Percentiles rank a stretch among this genome's conserved stretches.
Conservation (phyloP, 2,329 filamentous ascomycete species). For the Xylariaceae sp. region DNA sequence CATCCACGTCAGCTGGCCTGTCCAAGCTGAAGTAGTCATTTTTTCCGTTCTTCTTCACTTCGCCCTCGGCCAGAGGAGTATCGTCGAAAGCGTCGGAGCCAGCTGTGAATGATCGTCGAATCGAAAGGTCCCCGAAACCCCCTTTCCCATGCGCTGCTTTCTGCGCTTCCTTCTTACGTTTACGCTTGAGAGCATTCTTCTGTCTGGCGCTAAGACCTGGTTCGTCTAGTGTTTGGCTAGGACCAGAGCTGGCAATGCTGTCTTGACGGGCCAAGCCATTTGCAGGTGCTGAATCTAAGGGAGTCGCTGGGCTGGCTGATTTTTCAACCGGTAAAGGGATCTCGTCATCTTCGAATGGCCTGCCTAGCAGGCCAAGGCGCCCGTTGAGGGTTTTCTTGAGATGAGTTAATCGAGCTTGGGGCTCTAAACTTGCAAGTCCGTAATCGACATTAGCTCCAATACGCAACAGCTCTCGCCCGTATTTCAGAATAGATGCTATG, state of each 20-base stretch:
- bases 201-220: constrained; percentile 82
- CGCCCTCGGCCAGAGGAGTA: constrained; percentile 47
- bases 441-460: constrained; percentile 79
- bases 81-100: constrained; percentile 62
- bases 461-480: constrained; percentile 78
- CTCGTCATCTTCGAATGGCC: constrained; percentile 81
- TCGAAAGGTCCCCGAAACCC: constrained; percentile 80
- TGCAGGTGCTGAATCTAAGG: constrained; percentile 36
- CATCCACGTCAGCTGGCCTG: constrained; percentile 70
- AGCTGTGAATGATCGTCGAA: constrained; percentile 58
- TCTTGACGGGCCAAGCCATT: constrained; percentile 37
- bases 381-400: constrained; percentile 85
- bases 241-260: constrained; percentile 30
- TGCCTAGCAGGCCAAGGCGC: constrained; percentile 78
- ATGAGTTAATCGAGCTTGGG: constrained; percentile 73
- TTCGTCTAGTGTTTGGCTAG: constrained; percentile 54
- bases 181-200: constrained; percentile 89
- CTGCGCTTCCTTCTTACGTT: constrained; percentile 85
- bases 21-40: constrained; percentile 91
- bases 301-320: constrained; percentile 43
- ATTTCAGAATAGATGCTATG: constrained; percentile 72
- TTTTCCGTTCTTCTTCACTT: constrained; percentile 59
- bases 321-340: constrained; percentile 61
- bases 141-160: constrained; percentile 82
- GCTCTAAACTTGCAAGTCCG: constrained; percentile 74